Evolutionary conservation across 2,329 filamentous ascomycete genomes (phyloP).

Genomic region (Exophiala aquamarina): DNA sequence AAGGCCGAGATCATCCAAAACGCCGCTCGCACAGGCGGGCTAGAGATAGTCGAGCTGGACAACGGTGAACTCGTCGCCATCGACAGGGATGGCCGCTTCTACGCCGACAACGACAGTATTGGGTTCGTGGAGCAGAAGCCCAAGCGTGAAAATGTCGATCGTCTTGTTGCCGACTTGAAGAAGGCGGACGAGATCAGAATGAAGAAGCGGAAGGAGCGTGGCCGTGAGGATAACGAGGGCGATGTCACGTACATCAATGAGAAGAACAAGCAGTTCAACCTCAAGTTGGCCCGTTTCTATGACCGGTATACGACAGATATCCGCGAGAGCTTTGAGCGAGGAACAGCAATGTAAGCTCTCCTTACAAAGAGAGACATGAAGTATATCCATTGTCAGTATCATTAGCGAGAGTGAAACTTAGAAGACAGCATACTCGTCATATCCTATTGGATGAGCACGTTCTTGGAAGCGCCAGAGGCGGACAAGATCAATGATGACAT

Average conservation of each 20-base stretch:
- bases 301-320: constrained; percentile 99
- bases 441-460: no score
- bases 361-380: not conserved
- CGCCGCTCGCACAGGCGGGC: constrained; percentile 77
- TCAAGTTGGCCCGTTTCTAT: constrained; percentile 93
- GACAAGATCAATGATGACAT: no score
- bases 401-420: no score
- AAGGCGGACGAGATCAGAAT: constrained; percentile 84
- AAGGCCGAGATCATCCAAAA: constrained; percentile 77
- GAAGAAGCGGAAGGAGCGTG: constrained; percentile 81
- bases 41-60: constrained; percentile 95
- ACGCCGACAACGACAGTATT: constrained; percentile 80
- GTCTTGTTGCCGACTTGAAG: constrained; percentile 78
- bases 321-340: constrained; percentile 93
- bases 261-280: constrained; percentile 99
- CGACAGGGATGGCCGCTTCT: constrained; percentile 87
- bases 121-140: constrained; percentile 83
- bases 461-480: no score
- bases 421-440: no score
- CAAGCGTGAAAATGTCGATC: constrained; percentile 81
- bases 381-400: no score
- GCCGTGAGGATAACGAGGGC: constrained; percentile 74
- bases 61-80: constrained; percentile 92
- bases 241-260: constrained; percentile 99
- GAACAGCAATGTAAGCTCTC: constrained; percentile 75